Percentiles rank a stretch among this genome's conserved stretches.
These are phyloP conservation scores for Hypoxylon rubiginosum DNA, from an alignment of 2,329 filamentous ascomycete species.

Conservation along the genomic window DNA sequence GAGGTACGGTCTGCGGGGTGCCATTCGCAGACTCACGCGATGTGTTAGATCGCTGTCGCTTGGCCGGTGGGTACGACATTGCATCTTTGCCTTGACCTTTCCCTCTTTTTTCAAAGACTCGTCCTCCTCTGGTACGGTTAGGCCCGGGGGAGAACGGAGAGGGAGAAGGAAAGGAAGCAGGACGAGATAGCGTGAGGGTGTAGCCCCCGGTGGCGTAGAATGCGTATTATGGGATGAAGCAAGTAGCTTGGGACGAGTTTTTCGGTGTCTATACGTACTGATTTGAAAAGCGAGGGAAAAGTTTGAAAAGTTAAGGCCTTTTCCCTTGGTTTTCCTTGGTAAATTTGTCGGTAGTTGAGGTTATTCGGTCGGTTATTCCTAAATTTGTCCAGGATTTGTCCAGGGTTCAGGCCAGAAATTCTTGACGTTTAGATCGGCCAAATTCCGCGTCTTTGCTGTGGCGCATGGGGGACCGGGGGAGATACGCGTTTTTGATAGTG, in stretches of 20 bases:
- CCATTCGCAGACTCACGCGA: slow-evolving; percentile 51
- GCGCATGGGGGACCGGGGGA: slow-evolving; percentile 33
- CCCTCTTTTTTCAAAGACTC: slow-evolving; percentile 3
- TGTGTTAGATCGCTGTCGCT: slow-evolving; percentile 53
- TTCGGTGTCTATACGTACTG: neutral
- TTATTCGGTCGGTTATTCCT: slow-evolving; percentile 25
- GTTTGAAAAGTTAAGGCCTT: neutral
- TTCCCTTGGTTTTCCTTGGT: neutral
- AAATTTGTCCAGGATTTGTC: slow-evolving; percentile 11
- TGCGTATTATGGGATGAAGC: neutral
- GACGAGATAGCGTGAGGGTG: neutral
- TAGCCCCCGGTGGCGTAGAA: neutral
- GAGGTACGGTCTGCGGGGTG: slow-evolving; percentile 52
- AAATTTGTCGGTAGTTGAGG: slow-evolving; percentile 27
- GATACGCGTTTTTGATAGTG: slow-evolving; percentile 30
- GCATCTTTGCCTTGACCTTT: slow-evolving; percentile 41
- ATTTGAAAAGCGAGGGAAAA: neutral
- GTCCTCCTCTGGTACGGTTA: slow-evolving; percentile 29
- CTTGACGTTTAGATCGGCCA: slow-evolving; percentile 43
- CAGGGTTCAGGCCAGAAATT: slow-evolving; percentile 43
- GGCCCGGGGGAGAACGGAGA: slow-evolving; percentile 13
- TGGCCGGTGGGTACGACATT: slow-evolving; percentile 53
- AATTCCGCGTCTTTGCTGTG: slow-evolving; percentile 42
- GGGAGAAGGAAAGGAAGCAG: slow-evolving; percentile 4
- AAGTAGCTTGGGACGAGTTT: too few species aligned